phyloP scores from a whole-genome alignment of 2,329 filamentous ascomycete genomes.

The Ascochyta rabiei region DNA sequence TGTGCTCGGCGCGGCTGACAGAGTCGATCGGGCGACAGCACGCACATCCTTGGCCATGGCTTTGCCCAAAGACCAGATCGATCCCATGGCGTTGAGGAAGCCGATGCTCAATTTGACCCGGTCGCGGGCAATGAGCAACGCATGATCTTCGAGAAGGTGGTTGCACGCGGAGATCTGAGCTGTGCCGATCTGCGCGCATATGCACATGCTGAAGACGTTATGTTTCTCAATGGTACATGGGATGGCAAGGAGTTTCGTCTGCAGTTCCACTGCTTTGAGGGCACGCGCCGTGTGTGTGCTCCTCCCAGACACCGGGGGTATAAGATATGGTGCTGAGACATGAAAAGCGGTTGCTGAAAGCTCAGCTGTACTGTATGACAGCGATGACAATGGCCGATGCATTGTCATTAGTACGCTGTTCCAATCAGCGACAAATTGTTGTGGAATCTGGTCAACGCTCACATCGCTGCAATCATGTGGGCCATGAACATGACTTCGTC shows the following conservation, averaged over 20 bases:
- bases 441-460: conserved; percentile 12
- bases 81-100: conserved; percentile 69
- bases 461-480: conserved; percentile 70
- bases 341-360: conserved; percentile 62
- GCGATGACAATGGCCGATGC: conserved; percentile 52
- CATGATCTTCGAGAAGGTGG: conserved; percentile 54
- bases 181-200: conserved; percentile 35
- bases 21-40: conserved; percentile 73
- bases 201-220: conserved; percentile 50
- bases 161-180: conserved; percentile 68
- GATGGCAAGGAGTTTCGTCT: conserved; percentile 76
- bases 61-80: conserved; percentile 73
- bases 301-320: conserved; percentile 54
- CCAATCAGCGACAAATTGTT: neutral
- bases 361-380: conserved; percentile 39
- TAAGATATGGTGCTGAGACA: conserved; percentile 54
- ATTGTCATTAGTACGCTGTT: conserved; percentile 35
- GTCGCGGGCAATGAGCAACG: conserved; percentile 70
- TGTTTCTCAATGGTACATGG: conserved; percentile 75
- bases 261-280: conserved; percentile 75
- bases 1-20: conserved; percentile 31
- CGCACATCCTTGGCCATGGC: conserved; percentile 75
- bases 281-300: conserved; percentile 76
- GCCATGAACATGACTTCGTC: conserved; percentile 94
- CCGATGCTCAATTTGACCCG: conserved; percentile 80